A percentile compares a stretch with the other conserved stretches of the same genome.
phyloP scores from a whole-genome alignment of 352 stramenopile genomes.

The Phytophthora citricola region DNA sequence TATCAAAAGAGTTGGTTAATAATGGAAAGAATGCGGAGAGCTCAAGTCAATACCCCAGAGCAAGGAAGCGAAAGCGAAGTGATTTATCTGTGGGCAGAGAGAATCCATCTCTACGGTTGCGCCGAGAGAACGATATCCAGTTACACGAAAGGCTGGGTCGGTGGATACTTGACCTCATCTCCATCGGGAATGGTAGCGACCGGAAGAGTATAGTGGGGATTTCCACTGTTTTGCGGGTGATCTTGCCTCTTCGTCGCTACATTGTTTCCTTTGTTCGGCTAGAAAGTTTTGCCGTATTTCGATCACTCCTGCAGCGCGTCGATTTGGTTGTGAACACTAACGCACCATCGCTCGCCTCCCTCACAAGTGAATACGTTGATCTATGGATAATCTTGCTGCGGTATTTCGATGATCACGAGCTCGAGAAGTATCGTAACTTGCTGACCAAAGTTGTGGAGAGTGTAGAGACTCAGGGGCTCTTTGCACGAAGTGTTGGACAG shows the following conservation, averaged over 20 bases:
- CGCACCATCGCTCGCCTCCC: conserved; percentile 29
- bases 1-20: conserved; percentile 30
- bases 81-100: conserved; percentile 9
- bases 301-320: conserved; percentile 53
- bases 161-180: conserved; percentile 55
- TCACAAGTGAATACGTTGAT: conserved; percentile 48
- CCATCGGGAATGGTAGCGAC: conserved; percentile 40
- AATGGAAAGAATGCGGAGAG: conserved; percentile 2
- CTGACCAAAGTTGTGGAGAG: conserved; percentile 47
- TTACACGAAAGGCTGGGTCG: conserved; percentile 43
- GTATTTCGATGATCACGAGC: conserved; percentile 56
- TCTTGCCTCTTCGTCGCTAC: conserved; percentile 57
- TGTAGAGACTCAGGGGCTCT: conserved; percentile 44
- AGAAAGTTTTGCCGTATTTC: conserved; percentile 50
- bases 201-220: conserved; percentile 40
- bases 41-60: conserved; percentile 17
- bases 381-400: conserved; percentile 54
- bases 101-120: not conserved
- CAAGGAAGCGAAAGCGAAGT: conserved; percentile 38
- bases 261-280: conserved; percentile 43
- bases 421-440: conserved; percentile 50
- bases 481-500: conserved; percentile 22
- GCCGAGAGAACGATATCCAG: conserved; percentile 16
- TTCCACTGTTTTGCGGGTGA: conserved; percentile 43
- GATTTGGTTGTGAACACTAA: conserved; percentile 52